Evolutionary conservation across 2,329 filamentous ascomycete species (phyloP), one percentile per base, ranked within the genome.

Genomic region (Hypoxylon sp.): DNA sequence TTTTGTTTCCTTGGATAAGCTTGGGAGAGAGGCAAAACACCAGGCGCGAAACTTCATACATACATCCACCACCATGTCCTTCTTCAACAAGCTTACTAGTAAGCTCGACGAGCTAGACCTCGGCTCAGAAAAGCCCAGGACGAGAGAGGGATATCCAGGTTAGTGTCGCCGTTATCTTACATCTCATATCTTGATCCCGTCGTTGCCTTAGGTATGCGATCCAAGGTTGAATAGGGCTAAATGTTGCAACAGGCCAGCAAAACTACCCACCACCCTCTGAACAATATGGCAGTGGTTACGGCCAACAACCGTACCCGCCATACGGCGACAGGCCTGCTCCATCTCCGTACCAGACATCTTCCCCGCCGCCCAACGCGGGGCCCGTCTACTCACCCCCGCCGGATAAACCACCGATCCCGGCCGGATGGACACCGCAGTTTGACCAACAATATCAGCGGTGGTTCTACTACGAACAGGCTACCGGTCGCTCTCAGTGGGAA

Each of bases 401-500:
- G 2, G 77, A 77, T 55, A 81, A 81, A 73, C 85, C 89, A 25
- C 81, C 86, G 67, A 81, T 91, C 70, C 84, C 90, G 25, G 75
- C 83, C 55, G 90, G 90, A 72, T 92, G 90, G 90, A 80, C 82
- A 30, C 82, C 88, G 25, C 86, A 90, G 77, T 92, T 86, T 79
- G 90, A 92, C 71, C 85, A 87, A 64, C 83, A 82, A 64, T 81
- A 84, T 66, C 86, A 90, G 75, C 86, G 88, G 61, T 91, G 88
- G 82, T 92, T 88, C 80, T 92, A 90, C 75, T 83, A 89, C 63
- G 89, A 92, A 77, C 81, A 88, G 63, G 82, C 86, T 51, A 88
- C 88, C 11, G 88, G 89, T 20, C 85, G 84, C 64, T 86, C 88
- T 0, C 89, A 91, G 78, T 92, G 90, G 90, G 88, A 91, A 69